Base-by-base conservation (phyloP, 371 early-diverging fungal species). In the Edhazardia aedis region DNA sequence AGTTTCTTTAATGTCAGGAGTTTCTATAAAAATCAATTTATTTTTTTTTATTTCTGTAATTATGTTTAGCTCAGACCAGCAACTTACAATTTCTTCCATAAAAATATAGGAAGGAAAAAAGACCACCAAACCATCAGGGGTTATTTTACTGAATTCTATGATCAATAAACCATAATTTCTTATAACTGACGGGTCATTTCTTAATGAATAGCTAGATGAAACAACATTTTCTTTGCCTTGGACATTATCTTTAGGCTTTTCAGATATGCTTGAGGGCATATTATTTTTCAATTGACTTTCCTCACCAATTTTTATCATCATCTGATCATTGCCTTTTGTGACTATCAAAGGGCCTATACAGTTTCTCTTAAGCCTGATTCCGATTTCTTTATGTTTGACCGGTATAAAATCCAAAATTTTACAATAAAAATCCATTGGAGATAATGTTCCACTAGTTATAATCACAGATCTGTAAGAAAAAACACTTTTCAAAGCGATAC, bases 51-150 rank as follows among this genome's bases (percentile, higher is more conserved):
- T 82, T 60, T 91, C 84, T 24, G 47, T 50, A 18, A 63, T 59
- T 11, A 64, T 36, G 36, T 61, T 70, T 78, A 89, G 82, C 49
- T 89, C 89, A 59, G 86, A 83, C 96, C 96, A 95, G 71, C 85
- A 82, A 12, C 90, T 79, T 0, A 98, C 88, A 61, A 95, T 93
- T 4, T 84, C 83, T 68, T 94, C 94, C 91, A 98, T 86, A 68
- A 93, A 95, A 18, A 88, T 70, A 74, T 95, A 95, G 45, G 85
- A 85, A 0, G 99, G 95, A 71, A 98, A 98, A 75, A 98, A 98
- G 47, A 85, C 84, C 0, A 94, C 93, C 7, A 98, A 74, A 14
- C 96, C 96, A 65, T 98, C 99, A 0, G 99, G 99, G 0, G 89
- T 88, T 37, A 82, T 77, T 58, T 84, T 82, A 29, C 86, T 77